A percentile compares a stretch with the other conserved stretches of the same genome.
These are phyloP conservation scores for Fraxinus velutina DNA, from an alignment of 305 asterid genomes.

Conservation along the genomic window DNA sequence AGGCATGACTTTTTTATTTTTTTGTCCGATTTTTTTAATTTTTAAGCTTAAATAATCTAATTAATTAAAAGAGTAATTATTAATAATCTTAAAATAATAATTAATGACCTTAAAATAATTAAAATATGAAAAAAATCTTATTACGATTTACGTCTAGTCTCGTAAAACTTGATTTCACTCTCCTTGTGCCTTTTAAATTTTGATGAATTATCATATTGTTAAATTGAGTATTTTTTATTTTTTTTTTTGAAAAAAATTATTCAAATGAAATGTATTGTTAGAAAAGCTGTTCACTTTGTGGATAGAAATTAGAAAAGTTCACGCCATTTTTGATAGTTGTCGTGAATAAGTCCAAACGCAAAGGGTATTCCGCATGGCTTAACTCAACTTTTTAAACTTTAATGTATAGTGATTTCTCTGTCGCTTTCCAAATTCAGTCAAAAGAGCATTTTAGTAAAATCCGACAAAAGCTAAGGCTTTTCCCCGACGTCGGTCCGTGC, in stretches of 20 bases:
- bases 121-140: too few relatives aligned
- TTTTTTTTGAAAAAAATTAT: too few relatives aligned
- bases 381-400: slow-evolving; percentile 39
- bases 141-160: too few relatives aligned
- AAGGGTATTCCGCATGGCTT: slow-evolving; percentile 29
- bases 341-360: slow-evolving; percentile 28
- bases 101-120: too few relatives aligned
- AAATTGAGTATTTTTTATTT: too few relatives aligned
- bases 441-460: slow-evolving; percentile 69
- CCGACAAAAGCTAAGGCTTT: slow-evolving; percentile 63
- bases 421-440: slow-evolving; percentile 60
- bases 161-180: neutral
- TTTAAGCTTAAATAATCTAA: too few relatives aligned
- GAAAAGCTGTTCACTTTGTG: neutral
- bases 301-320: slow-evolving; percentile 18
- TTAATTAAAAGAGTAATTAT: too few relatives aligned
- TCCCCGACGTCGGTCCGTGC: slow-evolving; percentile 51
- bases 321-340: slow-evolving; percentile 26
- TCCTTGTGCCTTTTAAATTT: neutral
- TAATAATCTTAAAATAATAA: too few relatives aligned
- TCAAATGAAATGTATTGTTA: neutral
- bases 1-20: too few relatives aligned
- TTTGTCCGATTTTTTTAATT: too few relatives aligned
- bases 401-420: slow-evolving; percentile 52
- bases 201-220: neutral